These are phyloP conservation scores for Thelonectria blattea DNA, from an alignment of 2,329 filamentous ascomycete genomes.

Conservation along the genomic window DNA sequence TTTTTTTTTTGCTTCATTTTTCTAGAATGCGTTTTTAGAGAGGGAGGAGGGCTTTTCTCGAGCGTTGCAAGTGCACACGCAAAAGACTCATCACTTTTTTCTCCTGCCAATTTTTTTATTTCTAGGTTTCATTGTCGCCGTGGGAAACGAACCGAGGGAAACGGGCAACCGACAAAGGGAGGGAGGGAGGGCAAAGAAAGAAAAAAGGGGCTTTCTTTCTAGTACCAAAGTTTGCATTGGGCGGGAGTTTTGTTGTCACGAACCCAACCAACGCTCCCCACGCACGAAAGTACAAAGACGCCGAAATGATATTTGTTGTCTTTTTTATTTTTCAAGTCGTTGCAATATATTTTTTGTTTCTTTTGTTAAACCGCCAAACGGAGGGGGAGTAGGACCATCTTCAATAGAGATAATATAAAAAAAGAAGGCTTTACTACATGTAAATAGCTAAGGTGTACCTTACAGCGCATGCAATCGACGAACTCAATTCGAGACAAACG, in stretches of 20 bases:
- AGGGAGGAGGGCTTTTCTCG: too few species aligned
- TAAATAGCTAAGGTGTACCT: background rate
- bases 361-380: background rate
- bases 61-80: too few species aligned
- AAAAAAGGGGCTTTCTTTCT: too few species aligned
- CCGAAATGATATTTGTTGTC: constrained; percentile 27
- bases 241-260: constrained; percentile 32
- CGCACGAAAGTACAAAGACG: constrained; percentile 42
- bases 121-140: background rate
- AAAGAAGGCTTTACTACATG: constrained; percentile 4
- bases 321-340: constrained; percentile 27
- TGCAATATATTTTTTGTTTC: constrained; percentile 11
- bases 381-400: constrained; percentile 13
- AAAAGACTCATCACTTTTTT: too few species aligned
- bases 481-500: constrained; percentile 1
- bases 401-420: background rate
- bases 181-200: constrained; percentile 19
- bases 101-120: too few species aligned
- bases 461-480: background rate
- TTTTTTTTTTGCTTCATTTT: constrained; percentile 9
- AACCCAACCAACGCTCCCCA: constrained; percentile 38
- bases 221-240: constrained; percentile 28
- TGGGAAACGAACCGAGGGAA: constrained; percentile 8
- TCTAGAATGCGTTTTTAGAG: background rate
- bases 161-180: constrained; percentile 15